Conservation (phyloP, 495 filamentous ascomycete species). For the Aspergillus biplanus region DNA sequence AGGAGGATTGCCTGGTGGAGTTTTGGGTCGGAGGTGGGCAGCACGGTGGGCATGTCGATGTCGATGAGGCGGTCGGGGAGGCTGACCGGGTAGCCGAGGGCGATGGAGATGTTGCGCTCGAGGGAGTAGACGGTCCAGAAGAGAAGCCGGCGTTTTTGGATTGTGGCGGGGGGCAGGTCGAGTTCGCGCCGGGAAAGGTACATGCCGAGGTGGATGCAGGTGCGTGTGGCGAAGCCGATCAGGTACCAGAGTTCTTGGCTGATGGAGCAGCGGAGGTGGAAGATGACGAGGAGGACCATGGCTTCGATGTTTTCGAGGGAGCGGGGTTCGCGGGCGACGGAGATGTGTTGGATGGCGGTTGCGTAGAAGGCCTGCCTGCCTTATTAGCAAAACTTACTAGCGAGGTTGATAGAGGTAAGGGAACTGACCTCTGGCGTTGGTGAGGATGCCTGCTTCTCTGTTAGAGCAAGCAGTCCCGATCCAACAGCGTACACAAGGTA, state of each 20-base stretch:
- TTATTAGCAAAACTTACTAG: neutral
- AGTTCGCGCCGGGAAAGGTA: conserved; percentile 53
- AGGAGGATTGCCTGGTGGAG: conserved; percentile 49
- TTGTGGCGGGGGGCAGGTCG: conserved; percentile 48
- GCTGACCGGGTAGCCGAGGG: conserved; percentile 54
- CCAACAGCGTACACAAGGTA: conserved; percentile 58
- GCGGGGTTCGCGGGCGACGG: conserved; percentile 51
- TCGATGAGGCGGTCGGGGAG: conserved; percentile 56
- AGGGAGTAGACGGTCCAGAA: conserved; percentile 61
- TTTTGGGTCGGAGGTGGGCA: conserved; percentile 45
- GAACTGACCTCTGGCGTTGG: neutral
- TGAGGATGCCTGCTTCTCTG: conserved; percentile 37
- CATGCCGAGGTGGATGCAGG: conserved; percentile 55
- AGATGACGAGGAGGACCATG: conserved; percentile 57
- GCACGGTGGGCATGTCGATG: conserved; percentile 34
- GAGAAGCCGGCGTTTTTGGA: conserved; percentile 51
- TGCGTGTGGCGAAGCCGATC: conserved; percentile 59
- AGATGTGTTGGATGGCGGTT: conserved; percentile 52
- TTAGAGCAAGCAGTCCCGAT: conserved; percentile 44
- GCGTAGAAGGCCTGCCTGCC: conserved; percentile 52
- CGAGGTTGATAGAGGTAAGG: no score
- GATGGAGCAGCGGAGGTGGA: conserved; percentile 53
- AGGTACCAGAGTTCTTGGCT: conserved; percentile 62
- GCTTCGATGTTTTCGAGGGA: conserved; percentile 59
- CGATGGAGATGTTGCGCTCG: conserved; percentile 54